Base-by-base conservation (phyloP, 1,139 yeast genomes). In the Pichia sp. region DNA sequence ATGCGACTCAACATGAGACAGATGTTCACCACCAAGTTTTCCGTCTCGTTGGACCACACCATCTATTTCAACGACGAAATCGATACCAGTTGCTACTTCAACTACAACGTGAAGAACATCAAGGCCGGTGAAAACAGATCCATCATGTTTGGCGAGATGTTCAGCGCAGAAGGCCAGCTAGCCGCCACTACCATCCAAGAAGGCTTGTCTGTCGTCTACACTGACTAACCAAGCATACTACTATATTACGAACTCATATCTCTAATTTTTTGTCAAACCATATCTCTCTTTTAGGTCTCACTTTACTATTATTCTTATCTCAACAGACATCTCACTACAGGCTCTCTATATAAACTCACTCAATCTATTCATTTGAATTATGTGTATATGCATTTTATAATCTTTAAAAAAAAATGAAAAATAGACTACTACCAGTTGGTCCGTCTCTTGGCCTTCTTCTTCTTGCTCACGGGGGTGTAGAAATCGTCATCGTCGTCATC, bases 111-210 rank as follows among this genome's bases (percentile, higher is more conserved):
- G 39, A 69, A 69, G 47, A 75, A 79, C 31, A 66, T 79, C n/a
- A 71, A 81, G 51, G 70, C 82, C 5, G 73, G 75, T 17, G 72
- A 75, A 52, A 77, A 77, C 46, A 71, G 86, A 53, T 80, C 81
- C 8, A 62, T 85, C 40, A 66, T 82, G 55, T 76, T 75, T 54
- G 87, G 82, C 11, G 84, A 83, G 51, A 70, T 84, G 58, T 85
- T 70, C 61, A 68, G 74, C 44, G 58, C 58, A 28, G 70, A 73
- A 32, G 83, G 84, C 1, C 70, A 69, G 15, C 77, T 83, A 50
- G 75, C 82, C 4, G 88, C 89, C 2, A 75, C 85, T 0, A 71
- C 83, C 4, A 62, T 81, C 10, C 94, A 85, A 63, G 91, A 85
- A 63, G 91, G 87, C 0, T 67, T 81, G 51, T 60, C 63, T 0